Conservation (phyloP, 345 rosid genomes). For the Chamaenerion angustifolium region DNA sequence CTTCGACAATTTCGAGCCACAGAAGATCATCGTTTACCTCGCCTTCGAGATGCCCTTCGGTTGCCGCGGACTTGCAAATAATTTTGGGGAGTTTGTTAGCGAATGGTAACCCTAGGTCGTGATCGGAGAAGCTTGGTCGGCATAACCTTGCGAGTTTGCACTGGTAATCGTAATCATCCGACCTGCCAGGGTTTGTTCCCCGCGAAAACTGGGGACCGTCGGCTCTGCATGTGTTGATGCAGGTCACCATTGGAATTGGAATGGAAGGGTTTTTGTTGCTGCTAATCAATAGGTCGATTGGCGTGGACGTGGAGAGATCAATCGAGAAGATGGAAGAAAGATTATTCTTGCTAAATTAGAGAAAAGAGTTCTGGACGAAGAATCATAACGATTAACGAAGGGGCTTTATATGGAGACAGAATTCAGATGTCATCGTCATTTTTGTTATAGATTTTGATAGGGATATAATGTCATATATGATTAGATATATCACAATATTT, state of each 20-base stretch:
- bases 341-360: too few species aligned
- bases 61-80: neutral
- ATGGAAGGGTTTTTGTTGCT: neutral
- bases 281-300: slow-evolving; percentile 10
- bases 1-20: slow-evolving; percentile 49
- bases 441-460: too few species aligned
- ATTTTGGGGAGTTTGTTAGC: slow-evolving; percentile 15
- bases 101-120: slow-evolving; percentile 3
- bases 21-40: slow-evolving; percentile 25
- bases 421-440: too few species aligned
- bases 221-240: slow-evolving; percentile 45
- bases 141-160: slow-evolving; percentile 16
- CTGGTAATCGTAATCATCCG: slow-evolving; percentile 2
- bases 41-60: slow-evolving; percentile 8
- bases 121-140: slow-evolving; percentile 18
- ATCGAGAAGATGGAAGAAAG: too few species aligned
- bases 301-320: slow-evolving; percentile 6
- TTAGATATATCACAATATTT: too few species aligned
- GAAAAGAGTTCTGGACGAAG: too few species aligned
- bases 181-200: slow-evolving; percentile 22
- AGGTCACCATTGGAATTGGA: slow-evolving; percentile 44
- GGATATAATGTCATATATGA: too few species aligned
- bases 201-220: slow-evolving; percentile 27
- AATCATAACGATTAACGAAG: too few species aligned
- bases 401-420: too few species aligned